phyloP scores from a whole-genome alignment of 371 early-diverging fungal genomes.

The Mucor racemosus region DNA sequence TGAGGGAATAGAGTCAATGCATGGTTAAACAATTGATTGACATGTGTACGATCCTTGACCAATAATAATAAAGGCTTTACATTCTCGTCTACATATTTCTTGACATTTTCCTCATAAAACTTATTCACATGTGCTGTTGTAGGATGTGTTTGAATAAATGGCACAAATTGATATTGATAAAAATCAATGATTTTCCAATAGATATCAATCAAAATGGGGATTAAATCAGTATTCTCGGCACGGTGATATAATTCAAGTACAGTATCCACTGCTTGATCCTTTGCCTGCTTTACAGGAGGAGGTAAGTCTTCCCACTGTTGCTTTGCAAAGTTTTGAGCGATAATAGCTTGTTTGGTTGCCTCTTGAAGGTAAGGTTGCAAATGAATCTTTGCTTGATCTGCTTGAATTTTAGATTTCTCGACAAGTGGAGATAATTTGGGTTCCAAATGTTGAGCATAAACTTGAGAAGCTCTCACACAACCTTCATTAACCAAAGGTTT shows the following conservation, averaged over 20 bases:
- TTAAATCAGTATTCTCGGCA: constrained; percentile 17
- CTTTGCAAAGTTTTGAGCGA: not conserved
- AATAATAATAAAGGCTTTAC: not conserved
- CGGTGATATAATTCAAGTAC: not conserved
- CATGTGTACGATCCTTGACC: not conserved
- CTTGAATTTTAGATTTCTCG: not conserved
- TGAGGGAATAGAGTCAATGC: not conserved
- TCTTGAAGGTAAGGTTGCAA: not conserved
- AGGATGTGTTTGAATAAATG: constrained; percentile 6
- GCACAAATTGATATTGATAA: not conserved
- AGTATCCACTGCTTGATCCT: not conserved
- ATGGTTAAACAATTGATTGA: not conserved
- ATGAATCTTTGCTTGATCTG: not conserved
- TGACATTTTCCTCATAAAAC: not conserved
- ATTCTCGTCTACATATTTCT: not conserved
- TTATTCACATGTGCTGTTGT: not conserved
- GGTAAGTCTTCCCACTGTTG: constrained; percentile 1
- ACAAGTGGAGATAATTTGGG: not conserved
- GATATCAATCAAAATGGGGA: not conserved
- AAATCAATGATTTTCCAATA: constrained; percentile 8
- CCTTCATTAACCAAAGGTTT: not conserved
- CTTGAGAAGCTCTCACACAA: not conserved
- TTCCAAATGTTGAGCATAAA: not conserved
- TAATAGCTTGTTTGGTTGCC: not conserved
- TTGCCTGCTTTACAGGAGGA: not conserved